Percentiles rank a stretch among this genome's conserved stretches.
These are phyloP conservation scores for Fomitopsis pulvina DNA, from an alignment of 768 basidiomycete genomes.

Conservation along the genomic window DNA sequence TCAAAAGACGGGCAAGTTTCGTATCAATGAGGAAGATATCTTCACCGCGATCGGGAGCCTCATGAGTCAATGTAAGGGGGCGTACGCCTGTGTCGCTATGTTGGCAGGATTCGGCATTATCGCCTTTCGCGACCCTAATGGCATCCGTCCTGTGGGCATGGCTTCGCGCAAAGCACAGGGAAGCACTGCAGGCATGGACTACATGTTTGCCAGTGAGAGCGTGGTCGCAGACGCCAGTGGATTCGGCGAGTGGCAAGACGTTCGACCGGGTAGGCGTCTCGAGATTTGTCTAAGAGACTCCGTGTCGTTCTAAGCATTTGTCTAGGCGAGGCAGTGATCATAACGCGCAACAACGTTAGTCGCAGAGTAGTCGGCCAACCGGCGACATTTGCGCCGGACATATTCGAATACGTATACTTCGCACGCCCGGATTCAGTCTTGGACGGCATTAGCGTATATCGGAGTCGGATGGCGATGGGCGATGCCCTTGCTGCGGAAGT, in stretches of 20 bases:
- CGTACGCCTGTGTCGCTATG: slow-evolving; percentile 98
- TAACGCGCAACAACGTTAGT: slow-evolving; percentile 74
- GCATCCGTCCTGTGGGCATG: slow-evolving; percentile 90
- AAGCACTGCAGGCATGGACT: slow-evolving; percentile 58
- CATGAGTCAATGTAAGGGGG: slow-evolving; percentile 85
- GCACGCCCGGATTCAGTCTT: slow-evolving; percentile 96
- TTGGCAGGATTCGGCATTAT: slow-evolving; percentile 97
- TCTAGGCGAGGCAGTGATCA: slow-evolving; percentile 90
- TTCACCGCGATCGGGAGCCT: slow-evolving; percentile 89
- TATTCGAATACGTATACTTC: slow-evolving; percentile 99
- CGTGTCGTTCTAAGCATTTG: neutral
- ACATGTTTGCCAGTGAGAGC: slow-evolving; percentile 90
- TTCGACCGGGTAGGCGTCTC: slow-evolving; percentile 66
- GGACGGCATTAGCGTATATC: slow-evolving; percentile 95
- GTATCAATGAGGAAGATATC: slow-evolving; percentile 99
- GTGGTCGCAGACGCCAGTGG: slow-evolving; percentile 93
- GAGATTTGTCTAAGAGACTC: slow-evolving; percentile 4
- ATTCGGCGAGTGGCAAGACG: slow-evolving; percentile 90
- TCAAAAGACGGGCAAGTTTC: slow-evolving; percentile 97
- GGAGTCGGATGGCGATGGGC: slow-evolving; percentile 99
- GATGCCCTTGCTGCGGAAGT: slow-evolving; percentile 91
- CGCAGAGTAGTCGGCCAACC: slow-evolving; percentile 67
- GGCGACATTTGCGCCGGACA: slow-evolving; percentile 88
- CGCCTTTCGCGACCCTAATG: slow-evolving; percentile 96
- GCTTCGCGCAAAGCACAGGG: slow-evolving; percentile 53